Conservation (phyloP, 2,329 filamentous ascomycete species). For the Diaporthe ampelina region DNA sequence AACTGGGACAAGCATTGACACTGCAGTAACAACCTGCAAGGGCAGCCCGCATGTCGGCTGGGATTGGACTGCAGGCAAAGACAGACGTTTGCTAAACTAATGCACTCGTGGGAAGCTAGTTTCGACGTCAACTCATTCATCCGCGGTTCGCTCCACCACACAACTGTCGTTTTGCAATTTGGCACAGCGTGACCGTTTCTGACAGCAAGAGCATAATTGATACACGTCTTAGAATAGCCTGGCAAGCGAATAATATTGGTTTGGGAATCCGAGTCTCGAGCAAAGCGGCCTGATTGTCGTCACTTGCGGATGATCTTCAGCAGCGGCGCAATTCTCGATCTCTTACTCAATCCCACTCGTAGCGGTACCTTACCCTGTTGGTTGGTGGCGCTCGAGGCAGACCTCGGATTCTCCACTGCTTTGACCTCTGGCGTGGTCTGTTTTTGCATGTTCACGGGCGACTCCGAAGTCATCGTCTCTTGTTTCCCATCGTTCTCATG, state of each 20-base stretch:
- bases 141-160: not conserved
- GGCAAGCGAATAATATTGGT: not conserved
- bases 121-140: not conserved
- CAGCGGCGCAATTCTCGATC: conserved; percentile 64
- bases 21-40: conserved; percentile 20
- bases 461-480: not conserved
- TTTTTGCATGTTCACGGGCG: conserved; percentile 25
- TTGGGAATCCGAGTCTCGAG: not conserved
- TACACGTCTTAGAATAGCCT: not conserved
- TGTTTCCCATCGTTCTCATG: not conserved
- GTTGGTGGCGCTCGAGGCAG: conserved; percentile 36
- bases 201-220: not conserved
- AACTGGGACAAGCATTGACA: conserved; percentile 2
- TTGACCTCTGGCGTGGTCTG: conserved; percentile 39
- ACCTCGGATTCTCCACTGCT: conserved; percentile 36
- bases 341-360: conserved; percentile 66
- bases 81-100: not conserved
- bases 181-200: not conserved
- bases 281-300: not conserved
- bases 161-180: not conserved
- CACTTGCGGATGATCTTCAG: conserved; percentile 63
- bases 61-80: not conserved
- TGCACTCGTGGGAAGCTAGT: not conserved
- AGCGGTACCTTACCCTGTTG: conserved; percentile 57
- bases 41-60: not conserved